Conservation (phyloP, 352 stramenopile genomes). For the Globisporangium rhizosaccharum region DNA sequence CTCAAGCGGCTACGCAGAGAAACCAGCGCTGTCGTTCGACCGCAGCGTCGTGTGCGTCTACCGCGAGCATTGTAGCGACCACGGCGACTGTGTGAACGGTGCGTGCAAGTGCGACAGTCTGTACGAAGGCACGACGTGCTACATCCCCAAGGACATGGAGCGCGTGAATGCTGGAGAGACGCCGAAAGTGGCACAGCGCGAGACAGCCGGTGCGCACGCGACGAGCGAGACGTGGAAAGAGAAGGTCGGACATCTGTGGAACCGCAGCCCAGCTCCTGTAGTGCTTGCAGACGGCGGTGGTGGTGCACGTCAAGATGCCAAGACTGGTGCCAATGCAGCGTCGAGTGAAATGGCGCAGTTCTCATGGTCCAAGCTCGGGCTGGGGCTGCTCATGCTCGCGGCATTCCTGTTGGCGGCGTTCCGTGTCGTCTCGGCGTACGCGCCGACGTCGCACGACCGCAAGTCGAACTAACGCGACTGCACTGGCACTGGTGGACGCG, state of each 20-base stretch:
- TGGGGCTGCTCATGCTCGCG: slow-evolving; percentile 36
- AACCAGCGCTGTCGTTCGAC: slow-evolving; percentile 26
- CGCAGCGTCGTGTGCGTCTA: slow-evolving; percentile 57
- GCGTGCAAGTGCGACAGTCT: slow-evolving; percentile 61
- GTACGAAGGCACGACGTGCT: slow-evolving; percentile 80
- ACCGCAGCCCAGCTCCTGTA: slow-evolving; percentile 23
- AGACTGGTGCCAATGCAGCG: background rate
- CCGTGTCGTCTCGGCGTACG: slow-evolving; percentile 27
- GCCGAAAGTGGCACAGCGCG: slow-evolving; percentile 17
- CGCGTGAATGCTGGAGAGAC: slow-evolving; percentile 20
- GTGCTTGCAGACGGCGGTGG: background rate
- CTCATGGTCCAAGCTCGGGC: slow-evolving; percentile 31
- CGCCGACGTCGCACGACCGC: slow-evolving; percentile 2
- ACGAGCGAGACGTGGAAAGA: slow-evolving; percentile 58
- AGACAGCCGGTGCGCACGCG: slow-evolving; percentile 12
- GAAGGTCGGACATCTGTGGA: slow-evolving; percentile 54
- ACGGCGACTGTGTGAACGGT: slow-evolving; percentile 82
- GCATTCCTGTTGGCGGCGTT: slow-evolving; percentile 38
- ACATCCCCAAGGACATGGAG: slow-evolving; percentile 62
- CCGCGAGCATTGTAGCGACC: slow-evolving; percentile 73
- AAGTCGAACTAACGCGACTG: slow-evolving; percentile 26
- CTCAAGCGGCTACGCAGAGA: slow-evolving; percentile 40
- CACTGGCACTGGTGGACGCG: background rate
- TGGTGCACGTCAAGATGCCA: background rate
- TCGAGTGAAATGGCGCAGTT: slow-evolving; percentile 14